Evolutionary conservation across 352 stramenopile genomes (phyloP), one percentile per base, ranked within the genome.

Genomic region (Pythium utonaiense): DNA sequence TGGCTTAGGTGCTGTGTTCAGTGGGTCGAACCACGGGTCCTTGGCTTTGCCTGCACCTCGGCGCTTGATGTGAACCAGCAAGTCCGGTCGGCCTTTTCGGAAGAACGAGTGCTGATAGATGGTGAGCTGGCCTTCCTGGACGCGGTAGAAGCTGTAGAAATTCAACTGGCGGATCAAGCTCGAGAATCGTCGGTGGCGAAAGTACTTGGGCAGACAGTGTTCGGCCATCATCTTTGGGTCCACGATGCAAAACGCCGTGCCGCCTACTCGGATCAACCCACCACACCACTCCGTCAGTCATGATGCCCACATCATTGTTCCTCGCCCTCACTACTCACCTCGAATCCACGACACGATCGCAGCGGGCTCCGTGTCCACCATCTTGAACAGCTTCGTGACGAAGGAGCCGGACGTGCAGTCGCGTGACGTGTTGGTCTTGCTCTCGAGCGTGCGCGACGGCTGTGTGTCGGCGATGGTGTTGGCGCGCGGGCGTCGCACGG

Each of bases 111-210:
- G 84, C 67, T 93, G 84, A 70, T 93, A 93, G 53, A 93, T 93
- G 6, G 83, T 90, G 36, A 91, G 66, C 66, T 91, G 83, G 12
- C 84, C 84, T 60, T 93, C 84, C 56, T 89, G 87, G 49, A 96
- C 87, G 44, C 89, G 89, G 69, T 96, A 95, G 50, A 96, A 96
- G 71, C 82, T 93, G 85, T 96, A 96, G 57, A 96, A 96, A 68
- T 96, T 96, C 51, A 96, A 70, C 78, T 96, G 88, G 10, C 88
- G 88, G 57, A 96, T 94, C 19, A 96, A 67, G 56, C 80, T 93
- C 34, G 89, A 93, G 58, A 96, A 96, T 22, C 88, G 79, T 3
- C 83, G 81, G 67, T 96, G 88, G 51, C 88, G 86, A 60, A 96
- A 96, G 70, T 96, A 96, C 73, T 96, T 95, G 38, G 88, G 88